Evolutionary conservation across 345 rosid species (phyloP).

Genomic region (Euclidium syriacum): DNA sequence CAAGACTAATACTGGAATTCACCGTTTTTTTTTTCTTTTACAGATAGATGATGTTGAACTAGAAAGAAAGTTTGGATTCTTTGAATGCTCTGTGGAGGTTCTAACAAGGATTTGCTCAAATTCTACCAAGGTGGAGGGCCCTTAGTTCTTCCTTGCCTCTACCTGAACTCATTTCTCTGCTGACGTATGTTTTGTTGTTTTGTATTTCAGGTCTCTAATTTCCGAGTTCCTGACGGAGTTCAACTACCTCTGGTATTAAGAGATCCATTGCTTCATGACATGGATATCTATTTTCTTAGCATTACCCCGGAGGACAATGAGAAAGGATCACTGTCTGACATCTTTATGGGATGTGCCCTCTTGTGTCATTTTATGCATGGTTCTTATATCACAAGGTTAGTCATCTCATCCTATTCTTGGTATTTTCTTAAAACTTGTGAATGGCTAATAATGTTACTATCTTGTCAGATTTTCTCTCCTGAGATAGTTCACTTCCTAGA

Average conservation of each 20-base stretch:
- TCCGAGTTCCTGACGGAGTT: conserved; percentile 38
- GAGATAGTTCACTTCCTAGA: background rate
- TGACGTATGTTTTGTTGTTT: conserved; percentile 14
- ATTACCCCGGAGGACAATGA: conserved; percentile 39
- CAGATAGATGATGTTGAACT: conserved; percentile 51
- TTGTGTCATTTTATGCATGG: conserved; percentile 65
- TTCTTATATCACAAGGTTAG: conserved; percentile 56
- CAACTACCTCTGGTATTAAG: conserved; percentile 64
- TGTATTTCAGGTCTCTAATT: conserved; percentile 41
- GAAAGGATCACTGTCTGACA: conserved; percentile 52
- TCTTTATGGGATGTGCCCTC: conserved; percentile 58
- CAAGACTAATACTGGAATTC: background rate
- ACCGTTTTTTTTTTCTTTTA: conserved; percentile 14
- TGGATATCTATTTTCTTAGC: conserved; percentile 57
- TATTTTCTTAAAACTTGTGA: conserved; percentile 3
- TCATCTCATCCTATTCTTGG: conserved; percentile 18
- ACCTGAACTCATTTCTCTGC: conserved; percentile 12
- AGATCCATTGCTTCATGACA: conserved; percentile 67
- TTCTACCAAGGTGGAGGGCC: conserved; percentile 30
- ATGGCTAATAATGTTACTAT: conserved; percentile 1
- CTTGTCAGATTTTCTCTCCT: conserved; percentile 4
- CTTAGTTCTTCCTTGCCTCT: background rate
- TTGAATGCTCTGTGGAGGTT: conserved; percentile 78
- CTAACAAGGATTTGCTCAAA: conserved; percentile 45
- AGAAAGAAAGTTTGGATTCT: conserved; percentile 40